phyloP scores from a whole-genome alignment of 2,329 filamentous ascomycete species.

The Beauveria brongniartii region DNA sequence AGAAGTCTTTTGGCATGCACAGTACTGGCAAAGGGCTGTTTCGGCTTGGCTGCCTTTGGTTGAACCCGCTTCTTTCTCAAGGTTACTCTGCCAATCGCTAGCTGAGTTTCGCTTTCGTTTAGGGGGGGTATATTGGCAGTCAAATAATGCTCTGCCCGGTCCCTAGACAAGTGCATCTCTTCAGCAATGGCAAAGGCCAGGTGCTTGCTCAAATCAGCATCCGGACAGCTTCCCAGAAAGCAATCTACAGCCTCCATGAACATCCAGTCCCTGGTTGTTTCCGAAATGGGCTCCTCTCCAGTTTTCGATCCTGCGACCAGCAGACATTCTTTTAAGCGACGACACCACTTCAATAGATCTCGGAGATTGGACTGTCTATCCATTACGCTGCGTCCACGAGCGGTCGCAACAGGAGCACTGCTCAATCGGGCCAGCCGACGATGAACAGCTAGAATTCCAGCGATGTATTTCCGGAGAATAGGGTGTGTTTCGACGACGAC shows the following conservation, averaged over 20 bases:
- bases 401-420: conserved; percentile 31
- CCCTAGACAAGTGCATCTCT: conserved; percentile 77
- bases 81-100: conserved; percentile 59
- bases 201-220: conserved; percentile 48
- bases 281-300: conserved; percentile 62
- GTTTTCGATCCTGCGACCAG: conserved; percentile 52
- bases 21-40: conserved; percentile 77
- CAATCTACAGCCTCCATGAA: conserved; percentile 92
- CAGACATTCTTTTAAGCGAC: conserved; percentile 62
- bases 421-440: conserved; percentile 43
- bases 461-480: conserved; percentile 53
- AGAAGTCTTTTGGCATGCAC: conserved; percentile 75
- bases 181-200: conserved; percentile 69
- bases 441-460: conserved; percentile 53
- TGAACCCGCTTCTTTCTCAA: conserved; percentile 49
- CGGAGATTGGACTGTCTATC: conserved; percentile 56
- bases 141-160: conserved; percentile 72
- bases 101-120: conserved; percentile 47
- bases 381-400: conserved; percentile 34
- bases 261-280: conserved; percentile 69
- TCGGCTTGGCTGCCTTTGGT: conserved; percentile 42
- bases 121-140: conserved; percentile 63
- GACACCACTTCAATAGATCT: conserved; percentile 89
- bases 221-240: conserved; percentile 75
- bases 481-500: conserved; percentile 68